Base-by-base conservation (phyloP, 2,329 filamentous ascomycete species). In the Coniochaeta prunicola region DNA sequence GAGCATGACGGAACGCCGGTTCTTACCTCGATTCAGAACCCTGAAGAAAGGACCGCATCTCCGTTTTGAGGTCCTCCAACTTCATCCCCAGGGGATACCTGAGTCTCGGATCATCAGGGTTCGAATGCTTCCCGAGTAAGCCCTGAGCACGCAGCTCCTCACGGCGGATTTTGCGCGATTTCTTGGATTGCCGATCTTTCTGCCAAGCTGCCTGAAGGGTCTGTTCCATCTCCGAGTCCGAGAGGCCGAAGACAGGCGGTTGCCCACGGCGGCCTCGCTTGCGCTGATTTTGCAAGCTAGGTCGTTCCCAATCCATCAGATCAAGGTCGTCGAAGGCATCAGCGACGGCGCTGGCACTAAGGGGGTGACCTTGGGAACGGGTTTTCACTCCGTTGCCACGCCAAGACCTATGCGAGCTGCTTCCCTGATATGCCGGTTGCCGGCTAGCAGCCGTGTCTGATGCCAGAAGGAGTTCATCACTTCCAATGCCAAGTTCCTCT, bases 251-350 rank as follows among this genome's bases (percentile, higher is more conserved):
- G 15, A 78, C 72, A 4, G 77, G 75, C 53, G 80, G 71, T 57
- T 80, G 28, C 31, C 76, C 53, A 76, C 78, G 60, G 62, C 83
- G 82, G 15, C 84, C 85, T 33, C 53, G n/a, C 70, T 89, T 91
- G 63, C 81, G 77, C 67, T 84, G 87, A 62, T 80, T 84, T 50
- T 72, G 71, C 58, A 92, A 71, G 57, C 85, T 91, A 1, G 87
- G 85, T 28, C 86, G 80, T 17, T 89, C 82, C 74, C 89, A 91
- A 67, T 96, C 90, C 87, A 94, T 93, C 50, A 96, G 77, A 67
- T 96, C 91, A 63, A 96, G 87, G 9, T 85, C 89, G 61, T 88
- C 85, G 61, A 85, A 82, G 1, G 73, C 74, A 59, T 86, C 71
- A 10, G 74, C 73, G 63, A 77, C 71, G 34, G 71, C 67, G 24